These are phyloP conservation scores for Tricholoma bakamatsutake DNA, from an alignment of 768 basidiomycete species.

Conservation along the genomic window DNA sequence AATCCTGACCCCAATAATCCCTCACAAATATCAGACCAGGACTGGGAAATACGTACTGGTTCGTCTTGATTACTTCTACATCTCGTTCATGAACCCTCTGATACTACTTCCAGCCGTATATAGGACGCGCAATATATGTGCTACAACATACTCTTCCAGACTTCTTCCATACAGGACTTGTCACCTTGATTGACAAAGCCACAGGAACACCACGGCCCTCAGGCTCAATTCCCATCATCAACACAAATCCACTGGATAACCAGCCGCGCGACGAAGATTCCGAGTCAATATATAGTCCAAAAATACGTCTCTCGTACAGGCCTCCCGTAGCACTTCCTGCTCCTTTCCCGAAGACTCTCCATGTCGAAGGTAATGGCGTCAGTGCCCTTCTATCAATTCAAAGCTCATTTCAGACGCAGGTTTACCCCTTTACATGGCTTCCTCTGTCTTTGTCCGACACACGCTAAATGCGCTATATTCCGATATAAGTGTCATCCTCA, in stretches of 20 bases:
- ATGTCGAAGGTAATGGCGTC: conserved; percentile 56
- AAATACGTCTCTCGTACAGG: conserved; percentile 58
- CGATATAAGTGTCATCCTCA: conserved; percentile 52
- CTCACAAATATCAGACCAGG: conserved; percentile 52
- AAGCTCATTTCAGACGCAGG: conserved; percentile 32
- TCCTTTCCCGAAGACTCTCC: conserved; percentile 64
- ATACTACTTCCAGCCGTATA: conserved; percentile 4
- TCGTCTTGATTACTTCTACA: conserved; percentile 5
- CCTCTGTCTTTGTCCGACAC: conserved; percentile 63
- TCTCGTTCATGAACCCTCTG: background rate
- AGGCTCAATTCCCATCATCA: conserved; percentile 21
- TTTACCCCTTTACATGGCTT: conserved; percentile 65
- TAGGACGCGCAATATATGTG: conserved; percentile 68
- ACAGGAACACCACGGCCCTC: conserved; percentile 31
- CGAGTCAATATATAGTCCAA: conserved; percentile 56
- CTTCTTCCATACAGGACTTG: conserved; percentile 65
- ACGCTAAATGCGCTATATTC: conserved; percentile 73
- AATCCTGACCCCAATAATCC: conserved; percentile 19
- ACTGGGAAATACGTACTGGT: conserved; percentile 81
- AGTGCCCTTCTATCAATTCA: background rate
- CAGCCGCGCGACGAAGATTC: conserved; percentile 28
- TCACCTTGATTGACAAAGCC: conserved; percentile 46
- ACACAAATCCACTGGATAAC: conserved; percentile 22
- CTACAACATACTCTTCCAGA: conserved; percentile 64
- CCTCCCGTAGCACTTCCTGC: conserved; percentile 61